Base-by-base conservation (phyloP, 2,329 filamentous ascomycete genomes). In the Coniochaeta sp. region DNA sequence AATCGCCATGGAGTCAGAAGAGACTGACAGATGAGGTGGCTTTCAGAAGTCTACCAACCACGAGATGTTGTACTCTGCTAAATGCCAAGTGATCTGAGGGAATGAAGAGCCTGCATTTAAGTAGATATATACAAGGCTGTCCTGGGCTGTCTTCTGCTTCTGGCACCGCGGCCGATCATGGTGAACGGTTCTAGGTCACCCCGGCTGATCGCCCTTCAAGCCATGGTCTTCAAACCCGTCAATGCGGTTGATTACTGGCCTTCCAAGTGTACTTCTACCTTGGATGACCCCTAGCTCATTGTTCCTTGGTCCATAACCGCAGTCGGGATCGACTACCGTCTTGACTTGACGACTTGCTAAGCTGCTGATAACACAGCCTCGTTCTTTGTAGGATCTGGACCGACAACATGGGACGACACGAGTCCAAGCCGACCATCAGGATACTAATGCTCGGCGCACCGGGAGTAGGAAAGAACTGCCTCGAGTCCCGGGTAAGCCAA, bases 391-490 rank as follows among this genome's bases (percentile, higher is more conserved):
- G 14, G 38, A 40, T n/a, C 38, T 40, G 17, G 16, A 12, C 16
- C 43, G 43, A 12, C 61, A 62, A 26, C 24, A 67, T 67, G 67
- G 63, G 62, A n/a, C 63, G 62, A 26, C 38, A 58, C 31, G 55
- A 17, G 7, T 24, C 58, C 28, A 65, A 67, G 17, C 64, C 66
- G 3, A 69, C 64, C 34, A 64, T 71, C 58, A 62, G 68, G 43
- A 68, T 71, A 43, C 58, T 72, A 16, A 60, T 72, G 50, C 63
- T 72, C 9, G 70, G 70, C 14, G 62, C 64, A 1, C 57, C 64
- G 2, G 69, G 69, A 4, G 67, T 70, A 7, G 70, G 69, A 11
- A 72, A 71, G 59, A 67, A 68, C 59, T 69, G 69, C 34, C 63
- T 71, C 6, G 69, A 70, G 58, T 71, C 69, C 8, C 65, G 68